These are phyloP conservation scores for Daphne laureola DNA, from an alignment of 441 rosid genomes.

Conservation along the genomic window DNA sequence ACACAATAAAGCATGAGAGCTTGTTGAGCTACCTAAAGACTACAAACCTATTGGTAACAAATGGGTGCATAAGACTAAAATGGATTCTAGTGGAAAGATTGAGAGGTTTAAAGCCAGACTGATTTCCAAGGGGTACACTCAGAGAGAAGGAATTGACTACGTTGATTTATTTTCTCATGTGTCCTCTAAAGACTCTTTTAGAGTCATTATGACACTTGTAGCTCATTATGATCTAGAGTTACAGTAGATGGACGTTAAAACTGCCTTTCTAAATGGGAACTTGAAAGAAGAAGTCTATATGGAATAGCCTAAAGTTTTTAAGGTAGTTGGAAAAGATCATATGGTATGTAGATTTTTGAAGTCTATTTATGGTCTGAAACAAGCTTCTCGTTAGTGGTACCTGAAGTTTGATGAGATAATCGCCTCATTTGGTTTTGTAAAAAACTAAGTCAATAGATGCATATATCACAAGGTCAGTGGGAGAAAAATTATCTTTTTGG, in stretches of 20 bases:
- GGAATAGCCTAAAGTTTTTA: not conserved
- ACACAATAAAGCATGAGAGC: not conserved
- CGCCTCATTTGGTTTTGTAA: not conserved
- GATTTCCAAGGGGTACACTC: not conserved
- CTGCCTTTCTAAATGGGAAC: not conserved
- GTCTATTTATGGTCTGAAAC: constrained; percentile 4
- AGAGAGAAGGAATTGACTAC: not conserved
- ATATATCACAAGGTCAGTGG: too few relatives aligned
- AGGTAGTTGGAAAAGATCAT: not conserved
- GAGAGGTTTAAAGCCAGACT: not conserved
- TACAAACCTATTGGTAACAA: not conserved
- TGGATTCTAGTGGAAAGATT: not conserved
- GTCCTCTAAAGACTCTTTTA: not conserved
- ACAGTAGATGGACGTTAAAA: not conserved
- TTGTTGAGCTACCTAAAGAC: not conserved
- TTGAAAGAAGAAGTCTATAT: not conserved
- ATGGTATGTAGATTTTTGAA: not conserved
- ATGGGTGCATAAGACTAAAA: not conserved
- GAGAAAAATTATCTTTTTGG: too few relatives aligned
- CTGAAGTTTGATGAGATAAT: not conserved
- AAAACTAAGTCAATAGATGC: too few relatives aligned
- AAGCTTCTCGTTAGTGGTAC: constrained; percentile 2
- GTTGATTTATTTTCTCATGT: not conserved
- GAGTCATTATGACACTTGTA: not conserved
- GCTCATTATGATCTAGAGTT: not conserved